A percentile compares a stretch with the other conserved stretches of the same genome.
Conservation (phyloP, 2,329 filamentous ascomycete genomes). For the Paecilomyces formosus region DNA sequence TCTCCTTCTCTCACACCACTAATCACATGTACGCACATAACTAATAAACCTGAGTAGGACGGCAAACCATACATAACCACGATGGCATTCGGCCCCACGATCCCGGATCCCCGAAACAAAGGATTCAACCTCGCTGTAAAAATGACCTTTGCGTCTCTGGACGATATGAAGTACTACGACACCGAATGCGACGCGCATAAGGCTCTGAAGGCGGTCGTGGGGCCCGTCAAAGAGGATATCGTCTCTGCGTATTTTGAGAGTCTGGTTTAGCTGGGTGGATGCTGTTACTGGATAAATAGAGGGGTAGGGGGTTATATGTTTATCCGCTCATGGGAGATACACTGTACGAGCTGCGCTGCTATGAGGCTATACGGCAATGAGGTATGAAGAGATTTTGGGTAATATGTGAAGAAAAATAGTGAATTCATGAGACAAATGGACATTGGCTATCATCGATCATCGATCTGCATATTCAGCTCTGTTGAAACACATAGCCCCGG, state of each 20-base stretch:
- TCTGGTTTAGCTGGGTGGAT: conserved; percentile 51
- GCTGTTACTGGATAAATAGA: background rate
- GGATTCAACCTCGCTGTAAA: conserved; percentile 60
- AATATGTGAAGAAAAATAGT: too few species aligned
- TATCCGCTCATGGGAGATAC: background rate
- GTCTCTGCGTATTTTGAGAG: conserved; percentile 32
- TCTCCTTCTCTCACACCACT: background rate
- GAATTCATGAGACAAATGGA: too few species aligned
- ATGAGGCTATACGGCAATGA: background rate
- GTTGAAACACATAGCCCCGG: background rate
- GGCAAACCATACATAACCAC: conserved; percentile 63
- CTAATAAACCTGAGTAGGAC: conserved; percentile 40
- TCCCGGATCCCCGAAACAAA: conserved; percentile 53
- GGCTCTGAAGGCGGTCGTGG: conserved; percentile 34
- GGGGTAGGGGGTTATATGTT: background rate
- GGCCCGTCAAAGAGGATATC: conserved; percentile 26
- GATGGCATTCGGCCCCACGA: conserved; percentile 47
- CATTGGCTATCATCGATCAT: too few species aligned
- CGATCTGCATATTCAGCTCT: too few species aligned
- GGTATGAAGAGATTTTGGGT: too few species aligned
- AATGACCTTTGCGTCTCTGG: conserved; percentile 55
- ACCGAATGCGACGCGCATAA: conserved; percentile 49
- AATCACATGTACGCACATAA: too few species aligned
- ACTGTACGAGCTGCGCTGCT: background rate
- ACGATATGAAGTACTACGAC: conserved; percentile 67